A percentile compares a stretch with the other conserved stretches of the same genome.
phyloP scores from a whole-genome alignment of 148 eudicot genomes.

The Diospyros kaki region DNA sequence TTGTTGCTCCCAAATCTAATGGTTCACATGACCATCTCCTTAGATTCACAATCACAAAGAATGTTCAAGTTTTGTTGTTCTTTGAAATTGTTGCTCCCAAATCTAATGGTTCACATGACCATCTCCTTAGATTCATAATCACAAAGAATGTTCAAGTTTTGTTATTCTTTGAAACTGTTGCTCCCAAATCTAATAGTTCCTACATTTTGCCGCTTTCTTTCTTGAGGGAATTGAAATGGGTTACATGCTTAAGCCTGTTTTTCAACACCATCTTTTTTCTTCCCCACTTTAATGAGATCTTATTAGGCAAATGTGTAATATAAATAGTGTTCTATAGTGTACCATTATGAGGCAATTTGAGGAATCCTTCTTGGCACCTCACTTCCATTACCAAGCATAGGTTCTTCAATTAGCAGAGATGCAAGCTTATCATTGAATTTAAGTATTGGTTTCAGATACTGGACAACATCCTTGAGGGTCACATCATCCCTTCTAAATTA shows the following conservation, averaged over 20 bases:
- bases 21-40: too few relatives aligned
- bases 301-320: too few relatives aligned
- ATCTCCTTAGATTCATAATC: neutral
- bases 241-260: too few relatives aligned
- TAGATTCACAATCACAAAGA: neutral
- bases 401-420: too few relatives aligned
- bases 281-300: too few relatives aligned
- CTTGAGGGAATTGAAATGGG: neutral
- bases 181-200: too few relatives aligned
- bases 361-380: too few relatives aligned
- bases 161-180: neutral
- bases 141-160: neutral
- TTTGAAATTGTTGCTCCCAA: neutral
- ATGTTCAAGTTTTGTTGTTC: neutral
- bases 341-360: too few relatives aligned
- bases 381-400: too few relatives aligned
- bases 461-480: conserved; percentile 66
- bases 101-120: neutral
- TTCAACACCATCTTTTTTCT: too few relatives aligned
- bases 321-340: too few relatives aligned
- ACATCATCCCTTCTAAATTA: conserved; percentile 46
- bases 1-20: too few relatives aligned
- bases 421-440: neutral
- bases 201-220: neutral
- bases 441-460: conserved; percentile 36